Evolutionary conservation across 805 yeast species (phyloP).

Genomic region (Teunomyces panamensis): DNA sequence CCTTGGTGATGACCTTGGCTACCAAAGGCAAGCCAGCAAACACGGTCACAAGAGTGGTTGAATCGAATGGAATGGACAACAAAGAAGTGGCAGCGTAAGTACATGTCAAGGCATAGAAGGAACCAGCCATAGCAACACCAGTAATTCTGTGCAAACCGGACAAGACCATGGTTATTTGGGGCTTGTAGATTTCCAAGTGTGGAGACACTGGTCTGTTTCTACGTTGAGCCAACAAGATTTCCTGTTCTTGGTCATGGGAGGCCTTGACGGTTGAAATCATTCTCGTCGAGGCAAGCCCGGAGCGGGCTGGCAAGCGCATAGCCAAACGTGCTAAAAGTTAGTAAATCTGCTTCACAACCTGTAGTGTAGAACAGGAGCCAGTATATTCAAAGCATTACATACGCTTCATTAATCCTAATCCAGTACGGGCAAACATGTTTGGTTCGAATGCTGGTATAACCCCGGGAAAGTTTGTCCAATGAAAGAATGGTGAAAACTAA

Average conservation of each 20-base stretch:
- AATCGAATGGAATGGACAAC: constrained; percentile 53
- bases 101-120: constrained; percentile 74
- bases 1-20: constrained; percentile 63
- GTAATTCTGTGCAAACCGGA: constrained; percentile 84
- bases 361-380: too few relatives aligned
- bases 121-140: constrained; percentile 78
- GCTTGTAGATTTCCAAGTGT: constrained; percentile 84
- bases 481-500: constrained; percentile 7
- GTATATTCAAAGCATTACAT: constrained; percentile 5
- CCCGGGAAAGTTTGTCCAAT: constrained; percentile 10
- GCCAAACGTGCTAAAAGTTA: constrained; percentile 13
- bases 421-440: constrained; percentile 32
- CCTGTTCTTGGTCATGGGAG: constrained; percentile 61
- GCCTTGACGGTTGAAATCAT: constrained; percentile 40
- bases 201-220: constrained; percentile 88
- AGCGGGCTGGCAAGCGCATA: constrained; percentile 8
- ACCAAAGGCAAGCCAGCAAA: constrained; percentile 64
- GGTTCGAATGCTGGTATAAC: constrained; percentile 3
- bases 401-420: constrained; percentile 30
- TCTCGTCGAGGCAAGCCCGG: constrained; percentile 4
- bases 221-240: constrained; percentile 76
- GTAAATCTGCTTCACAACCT: constrained; percentile 6
- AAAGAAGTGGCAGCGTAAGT: constrained; percentile 70
- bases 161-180: constrained; percentile 81
- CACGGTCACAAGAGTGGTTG: constrained; percentile 50